Percentiles rank a stretch among this genome's conserved stretches.
Evolutionary conservation across 306 rosid genomes (phyloP).

Genomic region (Vigna reflexopilosa): DNA sequence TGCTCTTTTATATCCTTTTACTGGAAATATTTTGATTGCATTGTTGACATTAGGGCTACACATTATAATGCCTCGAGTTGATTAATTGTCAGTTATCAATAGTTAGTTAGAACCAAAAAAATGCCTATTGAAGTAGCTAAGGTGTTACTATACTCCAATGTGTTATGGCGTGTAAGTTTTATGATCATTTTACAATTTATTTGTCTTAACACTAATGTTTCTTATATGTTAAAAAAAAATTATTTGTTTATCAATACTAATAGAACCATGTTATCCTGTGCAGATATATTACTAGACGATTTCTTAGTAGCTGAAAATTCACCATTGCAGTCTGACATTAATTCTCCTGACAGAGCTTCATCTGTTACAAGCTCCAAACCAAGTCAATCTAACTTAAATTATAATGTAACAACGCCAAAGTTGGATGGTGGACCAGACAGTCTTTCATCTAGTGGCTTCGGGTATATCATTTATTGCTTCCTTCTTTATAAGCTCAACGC

Average conservation of each 20-base stretch:
- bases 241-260: conserved; percentile 19
- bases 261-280: conserved; percentile 46
- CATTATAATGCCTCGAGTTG: conserved; percentile 15
- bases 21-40: background rate
- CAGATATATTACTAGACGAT: conserved; percentile 87
- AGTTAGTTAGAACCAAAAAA: conserved; percentile 26
- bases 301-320: conserved; percentile 93
- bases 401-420: conserved; percentile 49
- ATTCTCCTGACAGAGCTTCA: conserved; percentile 74
- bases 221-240: background rate
- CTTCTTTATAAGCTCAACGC: conserved; percentile 34
- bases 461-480: conserved; percentile 54
- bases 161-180: conserved; percentile 7
- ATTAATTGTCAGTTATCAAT: conserved; percentile 31
- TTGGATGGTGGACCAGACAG: conserved; percentile 58
- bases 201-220: conserved; percentile 16
- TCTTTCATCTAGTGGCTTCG: conserved; percentile 63
- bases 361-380: conserved; percentile 62
- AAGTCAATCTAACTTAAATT: conserved; percentile 55
- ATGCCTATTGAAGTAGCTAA: conserved; percentile 9
- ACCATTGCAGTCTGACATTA: conserved; percentile 62
- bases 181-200: conserved; percentile 18
- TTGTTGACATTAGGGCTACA: background rate
- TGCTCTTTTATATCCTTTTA: background rate
- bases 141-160: conserved; percentile 22